Percentiles rank a stretch among this genome's conserved stretches.
These are phyloP conservation scores for Penicillium sp. DNA, from an alignment of 2,329 filamentous ascomycete species.

Conservation along the genomic window DNA sequence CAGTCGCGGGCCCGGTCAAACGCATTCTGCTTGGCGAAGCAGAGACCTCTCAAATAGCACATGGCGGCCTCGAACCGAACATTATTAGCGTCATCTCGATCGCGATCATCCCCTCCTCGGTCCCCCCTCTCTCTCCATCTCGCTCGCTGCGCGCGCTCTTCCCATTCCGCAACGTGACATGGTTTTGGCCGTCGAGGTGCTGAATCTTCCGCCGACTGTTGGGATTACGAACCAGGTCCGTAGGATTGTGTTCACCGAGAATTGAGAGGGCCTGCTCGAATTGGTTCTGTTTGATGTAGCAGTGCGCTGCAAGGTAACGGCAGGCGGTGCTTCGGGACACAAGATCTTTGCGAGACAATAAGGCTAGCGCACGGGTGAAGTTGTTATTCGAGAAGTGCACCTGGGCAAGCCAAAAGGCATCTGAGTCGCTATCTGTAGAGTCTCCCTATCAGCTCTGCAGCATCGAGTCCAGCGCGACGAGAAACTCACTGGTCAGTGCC, in stretches of 20 bases:
- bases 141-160: conserved; percentile 54
- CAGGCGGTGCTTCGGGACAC: conserved; percentile 79
- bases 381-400: conserved; percentile 95
- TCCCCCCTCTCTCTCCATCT: conserved; percentile 56
- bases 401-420: conserved; percentile 97
- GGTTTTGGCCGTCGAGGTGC: conserved; percentile 56
- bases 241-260: conserved; percentile 91
- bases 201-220: conserved; percentile 69
- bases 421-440: conserved; percentile 75
- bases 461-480: not conserved
- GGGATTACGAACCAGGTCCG: conserved; percentile 72
- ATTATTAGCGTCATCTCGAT: conserved; percentile 68
- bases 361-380: conserved; percentile 84
- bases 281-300: conserved; percentile 85
- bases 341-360: conserved; percentile 80
- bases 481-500: conserved; percentile 73
- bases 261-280: conserved; percentile 84
- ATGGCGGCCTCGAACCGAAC: conserved; percentile 92
- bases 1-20: conserved; percentile 97
- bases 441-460: conserved; percentile 4
- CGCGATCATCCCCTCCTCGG: conserved; percentile 56
- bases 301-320: conserved; percentile 89
- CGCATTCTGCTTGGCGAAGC: conserved; percentile 94
- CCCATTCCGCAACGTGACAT: conserved; percentile 49
- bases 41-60: conserved; percentile 91